Evolutionary conservation across 805 yeast genomes (phyloP).

Genomic region (Saccharomycopsis malanga): DNA sequence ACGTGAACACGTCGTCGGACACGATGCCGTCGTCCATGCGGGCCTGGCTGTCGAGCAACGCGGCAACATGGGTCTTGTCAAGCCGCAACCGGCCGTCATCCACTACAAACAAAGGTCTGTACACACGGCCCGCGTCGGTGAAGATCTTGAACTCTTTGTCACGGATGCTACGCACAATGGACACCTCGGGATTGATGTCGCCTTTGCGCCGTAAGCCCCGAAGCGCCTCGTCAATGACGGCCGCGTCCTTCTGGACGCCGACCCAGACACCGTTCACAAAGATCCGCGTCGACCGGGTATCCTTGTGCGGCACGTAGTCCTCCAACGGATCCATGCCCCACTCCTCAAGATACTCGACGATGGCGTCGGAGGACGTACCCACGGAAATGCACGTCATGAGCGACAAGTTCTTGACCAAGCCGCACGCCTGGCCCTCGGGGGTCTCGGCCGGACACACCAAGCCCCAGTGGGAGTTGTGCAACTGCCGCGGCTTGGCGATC

Average conservation of each 20-base stretch:
- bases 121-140: conserved; percentile 98
- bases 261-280: conserved; percentile 99
- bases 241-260: conserved; percentile 96
- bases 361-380: conserved; percentile 95
- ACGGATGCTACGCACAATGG: conserved; percentile 93
- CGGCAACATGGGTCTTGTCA: conserved; percentile 76
- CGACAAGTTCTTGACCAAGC: conserved; percentile 92
- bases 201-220: conserved; percentile 89
- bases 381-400: conserved; percentile 97
- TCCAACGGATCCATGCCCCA: conserved; percentile 99
- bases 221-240: conserved; percentile 84
- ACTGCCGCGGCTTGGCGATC: conserved; percentile 96
- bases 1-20: conserved; percentile 50
- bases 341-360: conserved; percentile 86
- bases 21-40: conserved; percentile 43
- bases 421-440: conserved; percentile 99
- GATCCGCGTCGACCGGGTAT: conserved; percentile 86
- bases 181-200: conserved; percentile 92
- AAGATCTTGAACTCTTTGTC: conserved; percentile 93
- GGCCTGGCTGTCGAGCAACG: conserved; percentile 57
- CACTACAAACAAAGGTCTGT: conserved; percentile 91
- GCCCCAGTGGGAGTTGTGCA: conserved; percentile 99
- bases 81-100: conserved; percentile 78
- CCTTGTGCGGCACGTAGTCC: conserved; percentile 88
- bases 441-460: conserved; percentile 99